A percentile compares a stretch with the other conserved stretches of the same genome.
Evolutionary conservation across 768 basidiomycete species (phyloP).

Genomic region (Mrakia frigida): DNA sequence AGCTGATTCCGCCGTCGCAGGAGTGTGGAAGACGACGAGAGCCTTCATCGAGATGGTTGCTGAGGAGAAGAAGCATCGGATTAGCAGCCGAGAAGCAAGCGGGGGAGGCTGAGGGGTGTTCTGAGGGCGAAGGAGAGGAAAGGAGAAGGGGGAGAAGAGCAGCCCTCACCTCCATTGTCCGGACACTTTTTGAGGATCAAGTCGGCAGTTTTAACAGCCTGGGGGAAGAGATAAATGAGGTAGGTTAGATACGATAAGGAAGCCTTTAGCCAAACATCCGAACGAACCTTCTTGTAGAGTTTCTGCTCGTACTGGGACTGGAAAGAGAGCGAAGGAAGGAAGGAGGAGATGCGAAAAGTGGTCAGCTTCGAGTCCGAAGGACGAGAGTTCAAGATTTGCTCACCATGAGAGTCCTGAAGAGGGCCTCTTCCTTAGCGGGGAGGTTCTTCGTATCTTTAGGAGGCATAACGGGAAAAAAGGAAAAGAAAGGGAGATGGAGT

Average conservation of each 20-base stretch:
- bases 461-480: constrained; percentile 15
- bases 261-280: neutral
- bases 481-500: neutral
- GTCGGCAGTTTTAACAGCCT: constrained; percentile 79
- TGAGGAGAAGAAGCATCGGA: constrained; percentile 42
- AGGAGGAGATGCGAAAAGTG: neutral
- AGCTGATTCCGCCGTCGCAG: constrained; percentile 53
- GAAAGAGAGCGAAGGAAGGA: neutral
- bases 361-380: neutral
- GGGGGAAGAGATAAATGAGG: neutral
- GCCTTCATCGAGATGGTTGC: constrained; percentile 98
- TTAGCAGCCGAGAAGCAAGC: neutral
- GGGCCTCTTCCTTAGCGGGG: constrained; percentile 71
- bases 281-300: constrained; percentile 63
- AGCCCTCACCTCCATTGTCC: constrained; percentile 80
- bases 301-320: constrained; percentile 72
- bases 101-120: neutral
- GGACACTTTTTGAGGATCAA: constrained; percentile 92
- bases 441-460: constrained; percentile 43
- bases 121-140: neutral
- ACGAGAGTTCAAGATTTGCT: constrained; percentile 23
- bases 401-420: constrained; percentile 80
- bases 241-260: neutral
- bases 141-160: constrained; percentile 35
- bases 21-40: constrained; percentile 53